Conservation (phyloP, 306 rosid genomes). For the Elaeagnus macrophylla region DNA sequence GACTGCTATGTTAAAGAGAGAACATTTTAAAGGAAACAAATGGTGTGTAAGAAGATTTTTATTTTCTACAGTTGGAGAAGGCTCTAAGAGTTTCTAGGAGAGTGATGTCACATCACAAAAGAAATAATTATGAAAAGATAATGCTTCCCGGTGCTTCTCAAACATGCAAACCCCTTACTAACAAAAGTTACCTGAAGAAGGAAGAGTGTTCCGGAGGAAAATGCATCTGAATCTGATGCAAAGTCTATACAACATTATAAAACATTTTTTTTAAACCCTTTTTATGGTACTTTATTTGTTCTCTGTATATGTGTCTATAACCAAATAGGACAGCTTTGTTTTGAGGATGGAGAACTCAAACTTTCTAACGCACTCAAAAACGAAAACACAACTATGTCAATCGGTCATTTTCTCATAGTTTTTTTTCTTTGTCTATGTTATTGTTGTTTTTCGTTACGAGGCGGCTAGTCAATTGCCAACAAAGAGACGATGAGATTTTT, state of each 20-base stretch:
- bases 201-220: conserved; percentile 29
- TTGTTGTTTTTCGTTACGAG: no score
- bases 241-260: no score
- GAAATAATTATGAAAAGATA: neutral
- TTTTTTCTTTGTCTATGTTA: neutral
- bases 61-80: conserved; percentile 39
- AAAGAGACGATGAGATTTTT: neutral
- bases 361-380: no score
- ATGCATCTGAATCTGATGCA: conserved; percentile 8
- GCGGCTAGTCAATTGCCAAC: conserved; percentile 1
- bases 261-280: conserved; percentile 1
- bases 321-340: no score
- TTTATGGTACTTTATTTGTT: no score
- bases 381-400: no score
- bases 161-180: neutral
- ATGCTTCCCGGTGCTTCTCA: conserved; percentile 38
- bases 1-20: neutral
- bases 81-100: conserved; percentile 32
- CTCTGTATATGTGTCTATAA: no score
- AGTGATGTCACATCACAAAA: conserved; percentile 2
- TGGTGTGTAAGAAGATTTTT: neutral
- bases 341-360: no score
- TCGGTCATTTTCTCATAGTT: neutral
- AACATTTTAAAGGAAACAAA: conserved; percentile 19
- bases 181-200: neutral